Conservation (phyloP, 176 grass and related monocot species). For the Musa itinerans region DNA sequence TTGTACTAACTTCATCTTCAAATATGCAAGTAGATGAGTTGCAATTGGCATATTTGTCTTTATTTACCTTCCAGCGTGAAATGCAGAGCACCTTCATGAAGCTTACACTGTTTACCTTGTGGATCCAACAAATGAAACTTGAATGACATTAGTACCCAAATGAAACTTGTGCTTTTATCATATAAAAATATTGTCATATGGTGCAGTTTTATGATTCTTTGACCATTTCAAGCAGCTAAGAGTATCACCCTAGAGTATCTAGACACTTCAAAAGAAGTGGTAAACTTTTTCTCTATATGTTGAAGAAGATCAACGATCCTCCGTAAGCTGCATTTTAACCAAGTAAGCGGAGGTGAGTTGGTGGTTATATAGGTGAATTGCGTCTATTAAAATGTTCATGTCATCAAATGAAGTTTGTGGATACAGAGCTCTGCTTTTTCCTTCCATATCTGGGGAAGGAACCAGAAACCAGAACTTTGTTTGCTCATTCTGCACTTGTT, state of each 20-base stretch:
- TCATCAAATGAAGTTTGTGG: too few species aligned
- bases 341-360: not conserved
- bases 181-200: too few species aligned
- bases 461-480: not conserved
- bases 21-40: too few species aligned
- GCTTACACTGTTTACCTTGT: not conserved
- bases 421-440: not conserved
- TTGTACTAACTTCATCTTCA: too few species aligned
- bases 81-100: too few species aligned
- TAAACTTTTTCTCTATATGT: not conserved
- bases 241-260: not conserved
- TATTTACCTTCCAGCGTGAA: too few species aligned
- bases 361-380: too few species aligned
- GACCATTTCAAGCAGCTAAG: not conserved
- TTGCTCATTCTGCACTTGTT: not conserved
- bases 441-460: not conserved
- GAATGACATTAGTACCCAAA: too few species aligned
- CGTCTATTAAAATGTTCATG: too few species aligned
- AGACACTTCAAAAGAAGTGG: not conserved
- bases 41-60: too few species aligned
- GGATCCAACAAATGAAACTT: not conserved
- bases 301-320: not conserved
- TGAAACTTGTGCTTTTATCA: too few species aligned
- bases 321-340: not conserved
- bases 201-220: not conserved